These are phyloP conservation scores for Priceomyces carsonii DNA, from an alignment of 805 yeast species.

Conservation along the genomic window DNA sequence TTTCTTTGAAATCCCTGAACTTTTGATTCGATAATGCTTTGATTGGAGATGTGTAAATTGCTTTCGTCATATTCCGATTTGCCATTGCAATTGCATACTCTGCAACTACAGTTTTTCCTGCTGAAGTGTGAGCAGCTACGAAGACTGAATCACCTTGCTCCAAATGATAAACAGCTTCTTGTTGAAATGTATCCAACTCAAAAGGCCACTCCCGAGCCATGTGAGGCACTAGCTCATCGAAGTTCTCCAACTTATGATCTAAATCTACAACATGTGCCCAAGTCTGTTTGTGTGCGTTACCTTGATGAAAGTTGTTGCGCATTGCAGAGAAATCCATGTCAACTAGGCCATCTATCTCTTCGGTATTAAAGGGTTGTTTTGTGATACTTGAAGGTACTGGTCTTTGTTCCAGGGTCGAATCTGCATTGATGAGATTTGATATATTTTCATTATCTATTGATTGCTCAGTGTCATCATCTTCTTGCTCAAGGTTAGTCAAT, in stretches of 20 bases:
- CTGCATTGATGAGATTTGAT: too few species aligned
- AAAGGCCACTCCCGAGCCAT: slow-evolving; percentile 96
- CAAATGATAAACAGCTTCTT: slow-evolving; percentile 93
- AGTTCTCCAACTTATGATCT: slow-evolving; percentile 79
- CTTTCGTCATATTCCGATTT: slow-evolving; percentile 90
- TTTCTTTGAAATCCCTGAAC: slow-evolving; percentile 81
- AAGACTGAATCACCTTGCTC: slow-evolving; percentile 99
- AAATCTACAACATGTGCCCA: slow-evolving; percentile 98
- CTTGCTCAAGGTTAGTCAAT: slow-evolving; percentile 14
- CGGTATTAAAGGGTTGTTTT: slow-evolving; percentile 31
- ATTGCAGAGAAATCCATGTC: slow-evolving; percentile 33
- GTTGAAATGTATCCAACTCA: slow-evolving; percentile 90
- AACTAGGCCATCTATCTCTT: slow-evolving; percentile 48
- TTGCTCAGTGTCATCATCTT: slow-evolving; percentile 12
- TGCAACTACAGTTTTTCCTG: slow-evolving; percentile 98
- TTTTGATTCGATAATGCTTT: slow-evolving; percentile 89
- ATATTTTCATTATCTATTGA: too few species aligned
- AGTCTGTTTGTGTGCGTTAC: slow-evolving; percentile 45
- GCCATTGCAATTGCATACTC: slow-evolving; percentile 99
- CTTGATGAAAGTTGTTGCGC: slow-evolving; percentile 21
- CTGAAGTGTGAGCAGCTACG: slow-evolving; percentile 98
- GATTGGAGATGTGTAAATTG: slow-evolving; percentile 94
- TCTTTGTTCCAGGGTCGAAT: too few species aligned
- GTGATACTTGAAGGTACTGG: not conserved
- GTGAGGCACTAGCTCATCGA: slow-evolving; percentile 83